Conservation (phyloP, 2,329 filamentous ascomycete species). For the Erysiphe pulchra region DNA sequence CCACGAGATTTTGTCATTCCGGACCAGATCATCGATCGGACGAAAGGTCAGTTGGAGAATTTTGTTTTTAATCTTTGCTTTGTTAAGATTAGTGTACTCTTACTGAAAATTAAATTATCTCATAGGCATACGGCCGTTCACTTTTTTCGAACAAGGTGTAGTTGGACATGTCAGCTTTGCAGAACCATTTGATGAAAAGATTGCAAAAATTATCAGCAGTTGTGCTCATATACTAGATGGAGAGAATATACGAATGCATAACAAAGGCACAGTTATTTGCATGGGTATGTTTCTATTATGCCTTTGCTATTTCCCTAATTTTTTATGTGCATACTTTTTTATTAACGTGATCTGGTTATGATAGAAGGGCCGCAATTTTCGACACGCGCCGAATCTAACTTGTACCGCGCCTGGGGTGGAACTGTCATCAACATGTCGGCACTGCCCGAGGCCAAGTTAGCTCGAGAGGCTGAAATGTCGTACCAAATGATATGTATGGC, state of each 20-base stretch:
- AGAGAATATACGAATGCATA: conserved; percentile 64
- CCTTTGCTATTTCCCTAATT: too few relatives aligned
- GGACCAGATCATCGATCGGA: conserved; percentile 91
- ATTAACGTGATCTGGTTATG: conserved; percentile 1
- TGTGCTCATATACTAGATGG: conserved; percentile 57
- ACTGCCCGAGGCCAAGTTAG: conserved; percentile 85
- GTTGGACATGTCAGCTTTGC: conserved; percentile 90
- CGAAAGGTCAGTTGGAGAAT: conserved; percentile 31
- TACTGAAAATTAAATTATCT: neutral
- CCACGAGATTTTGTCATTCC: conserved; percentile 93
- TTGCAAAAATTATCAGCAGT: conserved; percentile 48
- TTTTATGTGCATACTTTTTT: neutral
- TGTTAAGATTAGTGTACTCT: neutral
- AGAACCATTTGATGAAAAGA: conserved; percentile 66
- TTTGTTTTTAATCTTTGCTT: too few relatives aligned
- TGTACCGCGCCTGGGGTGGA: conserved; percentile 87
- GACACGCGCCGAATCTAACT: conserved; percentile 79
- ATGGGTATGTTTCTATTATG: conserved; percentile 36
- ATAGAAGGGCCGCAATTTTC: conserved; percentile 93
- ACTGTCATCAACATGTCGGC: conserved; percentile 96
- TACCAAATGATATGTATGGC: conserved; percentile 99
- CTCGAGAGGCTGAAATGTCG: conserved; percentile 80
- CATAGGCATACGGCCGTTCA: conserved; percentile 55
- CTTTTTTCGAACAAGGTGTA: conserved; percentile 80
- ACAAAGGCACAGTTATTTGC: conserved; percentile 64